phyloP scores from a whole-genome alignment of 495 filamentous ascomycete genomes.

The Penicillium psychrofluorescens region DNA sequence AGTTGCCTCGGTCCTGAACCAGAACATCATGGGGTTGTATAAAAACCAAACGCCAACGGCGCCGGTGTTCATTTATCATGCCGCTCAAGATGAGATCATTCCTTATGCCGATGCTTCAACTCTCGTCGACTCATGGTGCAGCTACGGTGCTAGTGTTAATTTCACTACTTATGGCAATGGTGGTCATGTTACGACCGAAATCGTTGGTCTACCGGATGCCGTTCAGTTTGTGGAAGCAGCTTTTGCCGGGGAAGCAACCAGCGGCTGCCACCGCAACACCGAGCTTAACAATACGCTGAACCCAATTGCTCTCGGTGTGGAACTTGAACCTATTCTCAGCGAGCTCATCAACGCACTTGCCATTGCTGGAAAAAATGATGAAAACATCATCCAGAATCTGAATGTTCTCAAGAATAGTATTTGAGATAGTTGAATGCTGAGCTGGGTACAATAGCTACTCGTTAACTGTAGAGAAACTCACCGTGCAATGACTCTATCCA shows the following conservation, averaged over 20 bases:
- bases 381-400: slow-evolving; percentile 13
- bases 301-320: slow-evolving; percentile 17
- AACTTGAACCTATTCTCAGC: slow-evolving; percentile 20
- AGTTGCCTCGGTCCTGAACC: slow-evolving; percentile 9
- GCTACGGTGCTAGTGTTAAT: slow-evolving; percentile 16
- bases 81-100: slow-evolving; percentile 24
- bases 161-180: slow-evolving; percentile 23
- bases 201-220: slow-evolving; percentile 16
- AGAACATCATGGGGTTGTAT: slow-evolving; percentile 19
- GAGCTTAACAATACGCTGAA: slow-evolving; percentile 16
- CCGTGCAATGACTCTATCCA: too few relatives aligned
- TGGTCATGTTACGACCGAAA: slow-evolving; percentile 24
- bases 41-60: slow-evolving; percentile 20
- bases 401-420: slow-evolving; percentile 2
- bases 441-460: too few relatives aligned
- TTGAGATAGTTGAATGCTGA: too few relatives aligned
- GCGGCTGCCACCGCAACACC: slow-evolving; percentile 15
- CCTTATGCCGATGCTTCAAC: slow-evolving; percentile 17
- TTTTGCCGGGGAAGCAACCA: slow-evolving; percentile 17
- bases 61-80: slow-evolving; percentile 29
- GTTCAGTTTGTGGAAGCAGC: slow-evolving; percentile 20
- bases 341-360: slow-evolving; percentile 16
- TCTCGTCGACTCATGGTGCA: slow-evolving; percentile 23
- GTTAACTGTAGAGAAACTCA: too few relatives aligned
- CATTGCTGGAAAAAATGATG: slow-evolving; percentile 9